Percentiles rank a stretch among this genome's conserved stretches.
Evolutionary conservation across 257 asterid species (phyloP).

Genomic region (Fraxinus quadrangulata): DNA sequence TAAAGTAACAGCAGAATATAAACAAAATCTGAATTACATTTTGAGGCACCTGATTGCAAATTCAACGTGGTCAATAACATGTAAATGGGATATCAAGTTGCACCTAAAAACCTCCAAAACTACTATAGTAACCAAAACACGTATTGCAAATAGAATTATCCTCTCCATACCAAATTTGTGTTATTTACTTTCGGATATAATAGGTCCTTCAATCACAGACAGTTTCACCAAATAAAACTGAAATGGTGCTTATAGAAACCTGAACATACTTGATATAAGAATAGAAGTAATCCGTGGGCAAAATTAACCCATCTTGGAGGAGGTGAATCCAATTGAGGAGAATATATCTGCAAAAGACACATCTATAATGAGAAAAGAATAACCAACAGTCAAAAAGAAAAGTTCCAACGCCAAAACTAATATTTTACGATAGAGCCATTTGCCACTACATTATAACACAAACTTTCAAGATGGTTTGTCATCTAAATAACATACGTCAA

Average conservation of each 20-base stretch:
- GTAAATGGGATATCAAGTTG: background rate
- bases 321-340: constrained; percentile 86
- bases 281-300: constrained; percentile 89
- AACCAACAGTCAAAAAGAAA: constrained; percentile 9
- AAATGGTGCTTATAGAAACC: constrained; percentile 15
- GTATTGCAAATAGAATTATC: background rate
- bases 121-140: background rate
- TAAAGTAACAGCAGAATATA: background rate
- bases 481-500: background rate
- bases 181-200: background rate
- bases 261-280: constrained; percentile 76
- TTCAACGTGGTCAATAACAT: background rate
- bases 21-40: background rate
- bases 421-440: background rate
- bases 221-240: constrained; percentile 8
- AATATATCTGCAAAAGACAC: constrained; percentile 61
- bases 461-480: background rate
- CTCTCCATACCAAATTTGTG: background rate
- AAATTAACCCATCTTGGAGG: constrained; percentile 97
- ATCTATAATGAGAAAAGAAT: constrained; percentile 24
- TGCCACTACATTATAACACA: background rate
- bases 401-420: constrained; percentile 4
- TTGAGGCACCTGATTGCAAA: constrained; percentile 1
- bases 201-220: background rate
- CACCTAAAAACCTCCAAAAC: background rate